Base-by-base conservation (phyloP, 768 basidiomycete species). In the Tylopilus rubrobrunneus region DNA sequence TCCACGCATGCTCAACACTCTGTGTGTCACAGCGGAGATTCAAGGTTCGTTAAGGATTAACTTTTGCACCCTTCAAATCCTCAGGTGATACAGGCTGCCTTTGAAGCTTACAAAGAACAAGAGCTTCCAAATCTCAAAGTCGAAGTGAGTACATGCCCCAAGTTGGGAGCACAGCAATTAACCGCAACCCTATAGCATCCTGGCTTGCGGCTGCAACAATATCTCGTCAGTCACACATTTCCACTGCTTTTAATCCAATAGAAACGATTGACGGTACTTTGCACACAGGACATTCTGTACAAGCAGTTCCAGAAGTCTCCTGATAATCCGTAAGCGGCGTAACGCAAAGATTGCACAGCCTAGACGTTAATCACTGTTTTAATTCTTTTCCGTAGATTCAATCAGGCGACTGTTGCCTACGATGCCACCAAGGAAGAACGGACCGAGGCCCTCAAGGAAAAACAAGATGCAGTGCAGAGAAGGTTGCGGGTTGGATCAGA, bases 221-320 rank as follows among this genome's bases (percentile, higher is more conserved):
- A 96, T 70, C 87, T 84, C 67, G 89, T 85, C 56, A 51, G 70
- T 60, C 42, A n/a, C 19, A 52, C 33, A 5, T 34, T 45, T 42
- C 9, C n/a, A 42, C 50, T 1, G 41, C 54, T 31, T 50, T 25
- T 40, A 7, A 43, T 49, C 28, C 2, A 21, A 51, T 43, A 42
- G 28, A 25, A 19, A 33, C 14, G 25, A 23, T 48, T 67, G 14
- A 59, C 19, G 27, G 10, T 48, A 37, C 48, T 33, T 14, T 21
- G 7, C 33, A 8, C 50, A 58, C 66, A 92, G 83, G 94, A 98
- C 55, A 72, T 93, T 46, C 73, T 97, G 45, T 87, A 82, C 81
- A 97, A 96, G 73, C 85, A 92, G 69, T 98, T 98, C 84, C 91
- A 97, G 71, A 98, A 97, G 71, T 86, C 90, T 2, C 91, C 93